phyloP scores from a whole-genome alignment of 306 rosid genomes.

The Begonia fuchsioides region DNA sequence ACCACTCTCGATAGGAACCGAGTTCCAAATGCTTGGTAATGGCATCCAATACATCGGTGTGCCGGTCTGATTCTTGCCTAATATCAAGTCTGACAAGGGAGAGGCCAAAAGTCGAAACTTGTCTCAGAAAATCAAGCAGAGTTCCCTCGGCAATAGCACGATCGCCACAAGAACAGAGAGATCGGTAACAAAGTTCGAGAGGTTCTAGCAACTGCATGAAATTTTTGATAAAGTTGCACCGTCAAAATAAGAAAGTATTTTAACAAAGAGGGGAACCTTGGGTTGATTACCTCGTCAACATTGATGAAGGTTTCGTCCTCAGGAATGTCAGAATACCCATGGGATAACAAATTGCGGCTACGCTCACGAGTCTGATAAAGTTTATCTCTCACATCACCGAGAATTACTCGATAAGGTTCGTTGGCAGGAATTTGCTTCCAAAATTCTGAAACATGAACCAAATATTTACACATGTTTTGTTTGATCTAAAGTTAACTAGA shows the following conservation, averaged over 20 bases:
- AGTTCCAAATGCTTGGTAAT: constrained; percentile 77
- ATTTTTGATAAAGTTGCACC: constrained; percentile 1
- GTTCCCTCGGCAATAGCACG: constrained; percentile 85
- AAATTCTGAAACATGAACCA: constrained; percentile 35
- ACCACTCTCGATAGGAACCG: constrained; percentile 89
- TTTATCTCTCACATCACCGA: constrained; percentile 87
- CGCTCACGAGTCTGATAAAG: constrained; percentile 95
- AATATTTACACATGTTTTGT: too few relatives aligned
- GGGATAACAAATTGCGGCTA: constrained; percentile 69
- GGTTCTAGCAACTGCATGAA: constrained; percentile 74
- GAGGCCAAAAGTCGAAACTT: constrained; percentile 94
- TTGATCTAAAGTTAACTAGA: too few relatives aligned
- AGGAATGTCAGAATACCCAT: constrained; percentile 77
- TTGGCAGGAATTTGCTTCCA: constrained; percentile 81
- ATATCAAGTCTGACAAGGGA: constrained; percentile 90
- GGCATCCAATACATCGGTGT: constrained; percentile 82
- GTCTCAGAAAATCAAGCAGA: constrained; percentile 94
- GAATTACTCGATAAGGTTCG: constrained; percentile 91
- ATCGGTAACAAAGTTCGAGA: constrained; percentile 84
- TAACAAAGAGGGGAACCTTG: too few relatives aligned
- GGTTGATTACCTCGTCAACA: constrained; percentile 71
- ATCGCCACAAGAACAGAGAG: constrained; percentile 85
- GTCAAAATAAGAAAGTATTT: too few relatives aligned
- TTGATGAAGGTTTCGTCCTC: constrained; percentile 74
- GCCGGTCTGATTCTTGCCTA: constrained; percentile 94